phyloP scores from a whole-genome alignment of 2,329 filamentous ascomycete species.

The Dichotomopilus funicola region DNA sequence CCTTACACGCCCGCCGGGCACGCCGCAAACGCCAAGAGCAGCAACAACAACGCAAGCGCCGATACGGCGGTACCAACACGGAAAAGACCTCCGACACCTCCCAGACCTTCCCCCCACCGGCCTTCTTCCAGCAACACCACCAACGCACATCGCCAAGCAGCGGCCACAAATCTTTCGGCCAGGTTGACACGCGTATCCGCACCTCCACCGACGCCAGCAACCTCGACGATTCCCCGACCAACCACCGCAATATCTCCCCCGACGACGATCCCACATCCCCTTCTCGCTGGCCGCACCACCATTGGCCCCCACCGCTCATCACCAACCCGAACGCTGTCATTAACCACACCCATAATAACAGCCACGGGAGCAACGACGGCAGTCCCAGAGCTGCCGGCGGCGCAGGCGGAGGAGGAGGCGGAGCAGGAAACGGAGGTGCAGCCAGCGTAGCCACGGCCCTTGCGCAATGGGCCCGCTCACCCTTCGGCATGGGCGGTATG shows the following conservation, averaged over 20 bases:
- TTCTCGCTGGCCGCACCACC: too few relatives aligned
- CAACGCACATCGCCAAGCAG: background rate
- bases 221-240: too few relatives aligned
- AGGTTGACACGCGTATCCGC: slow-evolving; percentile 9
- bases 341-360: too few relatives aligned
- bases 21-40: background rate
- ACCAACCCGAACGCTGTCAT: too few relatives aligned
- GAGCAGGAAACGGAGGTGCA: background rate
- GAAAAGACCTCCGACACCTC: slow-evolving; percentile 4
- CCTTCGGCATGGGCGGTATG: background rate
- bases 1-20: background rate
- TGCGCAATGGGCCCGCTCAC: slow-evolving; percentile 12
- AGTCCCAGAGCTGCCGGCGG: too few relatives aligned
- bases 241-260: too few relatives aligned
- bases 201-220: too few relatives aligned
- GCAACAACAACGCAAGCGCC: background rate
- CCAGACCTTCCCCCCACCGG: background rate
- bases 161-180: slow-evolving; percentile 12
- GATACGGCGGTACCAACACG: background rate
- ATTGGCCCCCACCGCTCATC: too few relatives aligned
- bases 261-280: too few relatives aligned
- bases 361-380: too few relatives aligned
- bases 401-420: too few relatives aligned
- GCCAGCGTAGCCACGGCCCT: slow-evolving; percentile 3
- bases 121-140: background rate